Evolutionary conservation across 2,329 filamentous ascomycete species (phyloP), one percentile per base, ranked within the genome.

Genomic region (Phialophora expanda): DNA sequence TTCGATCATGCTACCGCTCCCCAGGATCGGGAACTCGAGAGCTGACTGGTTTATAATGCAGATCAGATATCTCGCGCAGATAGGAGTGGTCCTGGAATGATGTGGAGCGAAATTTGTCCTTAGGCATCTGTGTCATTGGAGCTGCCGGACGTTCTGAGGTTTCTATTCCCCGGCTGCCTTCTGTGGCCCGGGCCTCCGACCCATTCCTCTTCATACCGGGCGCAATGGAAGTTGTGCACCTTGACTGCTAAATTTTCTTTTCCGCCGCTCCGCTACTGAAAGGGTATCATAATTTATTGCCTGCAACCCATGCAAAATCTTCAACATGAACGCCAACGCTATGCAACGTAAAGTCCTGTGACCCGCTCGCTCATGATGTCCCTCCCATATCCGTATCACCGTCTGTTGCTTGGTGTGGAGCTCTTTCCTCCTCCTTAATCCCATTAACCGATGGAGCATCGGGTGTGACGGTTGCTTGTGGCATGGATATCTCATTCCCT

Each of bases 341-440:
- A 63, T 63, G 46, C 32, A 61, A 48, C 20, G 17, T 26, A 51
- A 24, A 9, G 17, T 11, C 38, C 12, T 56, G 58, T 8, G 17
- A 4, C 30, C 6, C 38, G n/a, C 44, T 55, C 28, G n/a, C 4
- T 68, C 57, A 70, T 54, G 64, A 63, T 54, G 54, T 66, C 5
- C 69, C 69, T 46, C 69, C 69, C 69, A 70, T 70, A 46, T 70
- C 69, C 30, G 64, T 68, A 62, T 70, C 69, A 50, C 20, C 63
- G 41, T 67, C 67, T 66, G 53, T 56, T 56, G 51, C n/a, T n/a
- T 34, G 38, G 11, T 66, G 24, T 44, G 56, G n/a, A n/a, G 44
- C 56, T 24, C 34, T 44, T 28, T 51, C 56, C 17, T 64, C 59
- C 20, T 67, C 56, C 28, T 65, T 61, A 12, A 66, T 41, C 11